Base-by-base conservation (phyloP, 139 green algal genomes). In the Diplosphaera chodatii region DNA sequence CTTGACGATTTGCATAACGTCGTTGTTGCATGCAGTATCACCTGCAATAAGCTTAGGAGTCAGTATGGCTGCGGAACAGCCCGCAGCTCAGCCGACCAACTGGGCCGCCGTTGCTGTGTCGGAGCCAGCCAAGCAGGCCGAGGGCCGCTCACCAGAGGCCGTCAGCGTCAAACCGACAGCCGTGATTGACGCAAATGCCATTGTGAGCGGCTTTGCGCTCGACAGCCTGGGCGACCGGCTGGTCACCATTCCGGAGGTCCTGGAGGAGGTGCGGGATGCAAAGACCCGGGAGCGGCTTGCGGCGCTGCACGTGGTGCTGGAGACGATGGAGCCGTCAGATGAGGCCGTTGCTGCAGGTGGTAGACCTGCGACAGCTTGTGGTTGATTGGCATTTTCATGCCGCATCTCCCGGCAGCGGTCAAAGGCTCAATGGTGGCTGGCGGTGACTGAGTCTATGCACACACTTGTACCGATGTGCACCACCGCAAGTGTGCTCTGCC, bases 141-240 rank as follows among this genome's bases (percentile, higher is more conserved):
- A 33, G 25, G 31, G 55, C 20, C 69, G 13, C 1, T 31, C 55
- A 3, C 33, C 56, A 32, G 62, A 22, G 10, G 16, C 33, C 2
- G 34, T 70, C 4, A 40, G 65, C 20, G 23, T 4, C 21, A 67
- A 62, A 15, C 59, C 21, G 13, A 40, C 82, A 18, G 85, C 80
- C 22, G 84, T 97, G 20, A 72, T 97, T 1, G 92, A 97, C 64
- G 83, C 92, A 30, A 97, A 96, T 70, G 91, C 91, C 23, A 86
- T 97, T 37, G 96, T 97, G 69, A 83, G 68, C 32, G 87, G 90
- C 4, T 20, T 90, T 8, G 66, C 76, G 0, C 70, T 95, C 10
- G 70, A 88, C 28, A 68, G 63, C 18, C 55, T 91, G 21, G 85
- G 78, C 1, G 84, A 93, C 32, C 68, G 67, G 25, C 77, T 82